A percentile compares a stretch with the other conserved stretches of the same genome.
Evolutionary conservation across 2,329 filamentous ascomycete species (phyloP).

Genomic region (Fusarium citri): DNA sequence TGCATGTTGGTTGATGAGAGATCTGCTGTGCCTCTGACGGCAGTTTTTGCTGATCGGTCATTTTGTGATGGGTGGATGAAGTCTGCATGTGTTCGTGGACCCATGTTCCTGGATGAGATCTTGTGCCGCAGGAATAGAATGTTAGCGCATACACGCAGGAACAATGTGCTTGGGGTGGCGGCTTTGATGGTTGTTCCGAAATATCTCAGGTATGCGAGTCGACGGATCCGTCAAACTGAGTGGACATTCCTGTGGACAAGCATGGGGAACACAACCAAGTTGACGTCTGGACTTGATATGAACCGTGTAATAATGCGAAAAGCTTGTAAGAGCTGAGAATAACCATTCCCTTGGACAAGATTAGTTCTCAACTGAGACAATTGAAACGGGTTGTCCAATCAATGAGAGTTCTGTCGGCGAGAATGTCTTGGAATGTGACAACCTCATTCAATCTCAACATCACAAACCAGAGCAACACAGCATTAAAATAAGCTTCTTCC

Average conservation of each 20-base stretch:
- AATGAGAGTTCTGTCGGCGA: fast-evolving
- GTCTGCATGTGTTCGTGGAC: too few relatives aligned
- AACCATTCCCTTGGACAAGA: neutral
- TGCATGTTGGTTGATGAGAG: neutral
- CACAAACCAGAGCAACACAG: neutral
- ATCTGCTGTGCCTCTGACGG: neutral
- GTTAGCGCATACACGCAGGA: neutral
- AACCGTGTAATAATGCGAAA: neutral
- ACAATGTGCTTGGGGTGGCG: neutral
- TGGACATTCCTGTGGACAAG: neutral
- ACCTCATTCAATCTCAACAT: neutral
- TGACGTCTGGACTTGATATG: neutral
- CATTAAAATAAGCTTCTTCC: neutral
- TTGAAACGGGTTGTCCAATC: neutral
- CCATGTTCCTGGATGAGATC: neutral
- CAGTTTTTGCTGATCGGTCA: neutral
- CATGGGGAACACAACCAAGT: neutral
- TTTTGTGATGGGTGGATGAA: neutral
- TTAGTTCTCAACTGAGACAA: neutral
- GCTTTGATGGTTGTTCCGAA: neutral
- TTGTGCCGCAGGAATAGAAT: neutral
- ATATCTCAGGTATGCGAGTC: neutral
- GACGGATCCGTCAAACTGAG: neutral
- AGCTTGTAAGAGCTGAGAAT: too few relatives aligned
- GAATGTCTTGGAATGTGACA: neutral